Percentiles rank a stretch among this genome's conserved stretches.
Evolutionary conservation across 1,284 basidiomycete species (phyloP).

Genomic region (Singerocomus rubriflavus): DNA sequence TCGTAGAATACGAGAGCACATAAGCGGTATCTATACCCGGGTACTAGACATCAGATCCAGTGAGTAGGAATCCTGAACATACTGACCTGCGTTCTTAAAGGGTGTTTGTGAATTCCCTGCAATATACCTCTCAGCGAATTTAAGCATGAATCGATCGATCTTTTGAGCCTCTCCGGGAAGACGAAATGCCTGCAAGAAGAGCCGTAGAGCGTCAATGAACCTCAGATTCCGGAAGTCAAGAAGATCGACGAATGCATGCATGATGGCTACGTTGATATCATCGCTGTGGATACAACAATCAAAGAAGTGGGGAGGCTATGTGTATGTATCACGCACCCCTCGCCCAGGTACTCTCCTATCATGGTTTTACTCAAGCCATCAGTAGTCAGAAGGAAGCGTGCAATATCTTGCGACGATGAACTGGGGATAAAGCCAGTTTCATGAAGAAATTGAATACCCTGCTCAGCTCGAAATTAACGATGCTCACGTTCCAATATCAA

Average conservation of each 20-base stretch:
- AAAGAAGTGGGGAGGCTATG: background rate
- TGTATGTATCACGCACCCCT: constrained; percentile 62
- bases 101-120: constrained; percentile 77
- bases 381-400: constrained; percentile 82
- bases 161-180: constrained; percentile 95
- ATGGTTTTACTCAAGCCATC: constrained; percentile 95
- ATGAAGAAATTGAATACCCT: constrained; percentile 89
- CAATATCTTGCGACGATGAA: constrained; percentile 77
- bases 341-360: constrained; percentile 98
- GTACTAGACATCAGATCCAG: constrained; percentile 9
- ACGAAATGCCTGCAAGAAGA: constrained; percentile 91
- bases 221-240: constrained; percentile 79
- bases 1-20: constrained; percentile 89
- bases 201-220: constrained; percentile 86
- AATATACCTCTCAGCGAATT: constrained; percentile 94
- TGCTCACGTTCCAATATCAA: background rate
- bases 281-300: constrained; percentile 51
- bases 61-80: background rate
- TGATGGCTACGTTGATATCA: constrained; percentile 82
- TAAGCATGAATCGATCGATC: constrained; percentile 98
- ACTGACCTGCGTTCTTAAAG: constrained; percentile 78
- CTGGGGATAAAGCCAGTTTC: constrained; percentile 88
- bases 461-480: constrained; percentile 7
- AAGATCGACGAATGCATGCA: constrained; percentile 95
- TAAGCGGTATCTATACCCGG: constrained; percentile 78